Base-by-base conservation (phyloP, 2,329 filamentous ascomycete species). In the Penicillium sp. region DNA sequence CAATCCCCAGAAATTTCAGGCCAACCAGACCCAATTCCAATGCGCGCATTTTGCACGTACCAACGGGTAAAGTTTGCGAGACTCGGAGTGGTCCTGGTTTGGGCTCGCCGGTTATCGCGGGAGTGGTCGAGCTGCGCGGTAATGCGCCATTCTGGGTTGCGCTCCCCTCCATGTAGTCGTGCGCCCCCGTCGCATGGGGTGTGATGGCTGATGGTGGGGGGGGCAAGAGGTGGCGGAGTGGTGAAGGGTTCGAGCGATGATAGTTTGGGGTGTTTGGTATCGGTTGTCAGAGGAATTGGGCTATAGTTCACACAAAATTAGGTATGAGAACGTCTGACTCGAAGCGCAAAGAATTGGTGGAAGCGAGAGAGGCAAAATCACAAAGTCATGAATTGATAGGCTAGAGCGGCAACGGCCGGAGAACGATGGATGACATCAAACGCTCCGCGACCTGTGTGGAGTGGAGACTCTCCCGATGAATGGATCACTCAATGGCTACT, bases 391-490 rank as follows among this genome's bases (percentile, higher is more conserved):
- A 26, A 51, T 35, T 49, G 52, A 57, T 33, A 60, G 57, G 59
- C 42, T 59, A 22, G 65, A 65, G 66, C 62, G 63, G 65, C 63
- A 67, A 57, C 46, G 57, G 59, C 67, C 68, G 68, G 68, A 67
- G 61, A 53, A 54, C 52, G 54, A 61, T 63, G 55, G 61, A 72
- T 72, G 70, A 72, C 70, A 72, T 72, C 70, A 71, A 72, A 68
- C 55, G 49, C 52, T 26, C 53, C 52, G 26, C 51, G 42, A 37
- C 35, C 35, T 25, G 25, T 48, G 22, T 37, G 6, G 19, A 51
- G 62, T 65, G 63, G 63, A 65, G 60, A 55, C 55, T n/a, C 25
- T 51, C 28, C n/a, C 22, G 28, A 10, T 5, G 11, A 35, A 8
- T 35, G 35, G 35, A 37, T 37, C 4, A 13, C 35, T 37, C 11